These are phyloP conservation scores for Flaveria trinervia DNA, from an alignment of 129 eudicot genomes.

Conservation along the genomic window DNA sequence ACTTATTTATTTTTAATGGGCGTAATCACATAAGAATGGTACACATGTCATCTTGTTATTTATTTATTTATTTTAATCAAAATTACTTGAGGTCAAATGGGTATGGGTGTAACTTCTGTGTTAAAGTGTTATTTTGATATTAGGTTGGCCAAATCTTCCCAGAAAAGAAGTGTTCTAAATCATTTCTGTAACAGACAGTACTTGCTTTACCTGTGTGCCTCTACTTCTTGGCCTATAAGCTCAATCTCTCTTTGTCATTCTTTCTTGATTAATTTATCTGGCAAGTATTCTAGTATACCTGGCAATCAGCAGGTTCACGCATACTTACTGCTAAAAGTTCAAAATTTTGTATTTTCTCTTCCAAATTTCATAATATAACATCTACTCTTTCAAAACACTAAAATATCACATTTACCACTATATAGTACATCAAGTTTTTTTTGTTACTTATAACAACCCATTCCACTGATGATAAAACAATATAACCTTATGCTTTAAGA, in stretches of 20 bases:
- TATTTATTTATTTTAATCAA: background rate
- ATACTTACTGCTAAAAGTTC: background rate
- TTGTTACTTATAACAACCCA: background rate
- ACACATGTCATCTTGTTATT: no score
- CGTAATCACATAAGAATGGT: no score
- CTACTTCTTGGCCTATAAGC: conserved; percentile 10
- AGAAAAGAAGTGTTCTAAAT: background rate
- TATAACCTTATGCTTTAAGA: background rate
- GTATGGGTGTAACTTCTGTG: background rate
- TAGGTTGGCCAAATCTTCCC: background rate
- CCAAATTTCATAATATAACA: background rate
- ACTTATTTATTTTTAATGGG: no score
- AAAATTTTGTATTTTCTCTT: background rate
- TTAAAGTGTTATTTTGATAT: background rate
- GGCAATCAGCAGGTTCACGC: background rate
- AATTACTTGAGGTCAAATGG: background rate
- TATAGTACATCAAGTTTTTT: background rate
- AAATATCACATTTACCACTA: background rate
- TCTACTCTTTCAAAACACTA: background rate
- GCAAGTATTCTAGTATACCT: background rate
- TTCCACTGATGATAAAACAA: background rate
- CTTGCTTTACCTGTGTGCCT: background rate
- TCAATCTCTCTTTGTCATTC: background rate
- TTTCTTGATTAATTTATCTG: background rate
- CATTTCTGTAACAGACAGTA: background rate